Base-by-base conservation (phyloP, 1,139 yeast species). In the Blastobotrys capitulatus region DNA sequence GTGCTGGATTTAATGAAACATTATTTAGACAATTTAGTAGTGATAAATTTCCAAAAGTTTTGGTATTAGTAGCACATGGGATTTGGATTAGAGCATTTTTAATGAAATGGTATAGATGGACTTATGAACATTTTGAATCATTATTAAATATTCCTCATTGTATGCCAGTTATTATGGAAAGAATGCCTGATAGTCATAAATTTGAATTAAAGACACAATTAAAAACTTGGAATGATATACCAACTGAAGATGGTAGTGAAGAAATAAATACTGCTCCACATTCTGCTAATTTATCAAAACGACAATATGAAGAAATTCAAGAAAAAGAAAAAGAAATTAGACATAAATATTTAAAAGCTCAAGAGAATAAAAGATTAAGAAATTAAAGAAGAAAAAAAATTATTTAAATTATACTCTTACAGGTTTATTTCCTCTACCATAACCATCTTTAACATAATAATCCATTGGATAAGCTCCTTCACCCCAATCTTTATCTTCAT, bases 81-180 rank as follows among this genome's bases (percentile, higher is more conserved):
- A 86, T 89, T 18, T 88, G 95, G 94, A 86, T 95, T 5, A 72
- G 97, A 42, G 96, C 88, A 13, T 89, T 89, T 60, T 66, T 89
- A 43, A 88, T 89, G 92, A 86, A 88, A 61, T 71, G 96, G 96
- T 89, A 82, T 64, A 72, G 95, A 50, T 89, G 97, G 96, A 77
- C 85, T 2, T 90, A 84, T 62, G 96, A 89, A 64, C 82, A 83
- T 66, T 89, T 88, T 67, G 97, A 89, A 67, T 75, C 83, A 40
- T 73, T 89, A 56, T 76, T 83, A 52, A 89, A 89, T 63, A 80
- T 89, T 16, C 90, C 89, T 0, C 94, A 89, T 65, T 90, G 96
- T 60, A 80, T 83, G 56, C 83, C 85, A 63, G 72, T 89, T 38
- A 77, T 84, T 32, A 86, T 89, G 95, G 87, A 86, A 62, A 73